These are phyloP conservation scores for Leccinum pellstonianum DNA, from an alignment of 768 basidiomycete genomes.

Conservation along the genomic window DNA sequence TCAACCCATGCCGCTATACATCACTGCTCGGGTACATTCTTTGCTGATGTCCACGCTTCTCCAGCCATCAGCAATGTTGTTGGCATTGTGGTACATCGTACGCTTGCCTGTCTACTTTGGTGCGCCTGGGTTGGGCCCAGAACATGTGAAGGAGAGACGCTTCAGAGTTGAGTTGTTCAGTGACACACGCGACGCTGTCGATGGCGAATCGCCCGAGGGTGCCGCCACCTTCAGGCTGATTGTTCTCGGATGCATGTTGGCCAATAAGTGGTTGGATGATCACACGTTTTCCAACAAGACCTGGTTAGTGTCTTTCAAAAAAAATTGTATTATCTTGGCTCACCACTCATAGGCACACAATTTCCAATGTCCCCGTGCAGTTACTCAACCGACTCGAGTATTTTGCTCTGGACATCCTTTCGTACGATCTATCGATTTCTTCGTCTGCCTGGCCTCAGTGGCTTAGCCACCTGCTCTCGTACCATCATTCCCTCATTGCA, in stretches of 20 bases:
- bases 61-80: conserved; percentile 76
- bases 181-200: conserved; percentile 41
- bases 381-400: conserved; percentile 71
- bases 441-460: conserved; percentile 66
- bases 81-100: conserved; percentile 81
- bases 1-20: conserved; percentile 42
- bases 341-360: conserved; percentile 60
- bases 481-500: conserved; percentile 63
- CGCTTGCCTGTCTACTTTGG: conserved; percentile 71
- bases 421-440: conserved; percentile 68
- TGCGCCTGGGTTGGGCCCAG: conserved; percentile 47
- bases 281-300: conserved; percentile 90
- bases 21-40: conserved; percentile 65
- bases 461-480: conserved; percentile 62
- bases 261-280: conserved; percentile 87
- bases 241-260: conserved; percentile 79
- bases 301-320: conserved; percentile 49
- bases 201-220: conserved; percentile 50
- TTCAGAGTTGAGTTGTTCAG: conserved; percentile 67
- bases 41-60: conserved; percentile 75
- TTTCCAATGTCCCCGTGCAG: conserved; percentile 72
- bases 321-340: not conserved
- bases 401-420: conserved; percentile 66
- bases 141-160: conserved; percentile 55
- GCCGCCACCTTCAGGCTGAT: conserved; percentile 71